Percentiles rank a stretch among this genome's conserved stretches.
phyloP scores from a whole-genome alignment of 495 filamentous ascomycete species.

The Neurospora discreta region DNA sequence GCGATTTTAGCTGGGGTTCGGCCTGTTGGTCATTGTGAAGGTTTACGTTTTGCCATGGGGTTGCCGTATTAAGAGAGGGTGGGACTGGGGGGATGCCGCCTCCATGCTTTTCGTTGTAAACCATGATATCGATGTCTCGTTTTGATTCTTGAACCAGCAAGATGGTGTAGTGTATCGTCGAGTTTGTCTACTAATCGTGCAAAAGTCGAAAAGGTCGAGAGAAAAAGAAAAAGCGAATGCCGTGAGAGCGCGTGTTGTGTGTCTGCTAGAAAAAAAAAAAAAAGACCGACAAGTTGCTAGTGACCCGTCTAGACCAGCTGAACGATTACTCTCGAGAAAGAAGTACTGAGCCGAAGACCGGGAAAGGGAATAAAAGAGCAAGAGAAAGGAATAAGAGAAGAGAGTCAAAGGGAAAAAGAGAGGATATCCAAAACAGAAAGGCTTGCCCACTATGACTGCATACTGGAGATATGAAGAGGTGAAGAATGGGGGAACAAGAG shows the following conservation, averaged over 20 bases:
- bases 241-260: background rate
- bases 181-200: background rate
- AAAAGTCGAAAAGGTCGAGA: background rate
- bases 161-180: background rate
- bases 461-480: slow-evolving; percentile 5
- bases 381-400: background rate
- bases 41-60: slow-evolving; percentile 14
- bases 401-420: background rate
- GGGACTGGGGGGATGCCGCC: slow-evolving; percentile 11
- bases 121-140: slow-evolving; percentile 7
- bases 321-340: background rate
- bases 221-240: background rate
- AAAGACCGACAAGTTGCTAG: background rate
- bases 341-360: slow-evolving; percentile 4
- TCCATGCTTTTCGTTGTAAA: slow-evolving; percentile 15
- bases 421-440: slow-evolving; percentile 2
- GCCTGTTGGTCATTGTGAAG: background rate
- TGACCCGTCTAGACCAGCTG: slow-evolving; percentile 13
- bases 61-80: slow-evolving; percentile 14
- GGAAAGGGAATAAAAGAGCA: slow-evolving; percentile 2
- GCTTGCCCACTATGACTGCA: slow-evolving; percentile 7
- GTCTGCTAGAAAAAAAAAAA: background rate
- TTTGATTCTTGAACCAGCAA: slow-evolving; percentile 4
- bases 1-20: background rate
- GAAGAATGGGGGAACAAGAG: slow-evolving; percentile 3